These are phyloP conservation scores for Saururus chinensis DNA, from an alignment of 164 flowering plant species.

Conservation along the genomic window DNA sequence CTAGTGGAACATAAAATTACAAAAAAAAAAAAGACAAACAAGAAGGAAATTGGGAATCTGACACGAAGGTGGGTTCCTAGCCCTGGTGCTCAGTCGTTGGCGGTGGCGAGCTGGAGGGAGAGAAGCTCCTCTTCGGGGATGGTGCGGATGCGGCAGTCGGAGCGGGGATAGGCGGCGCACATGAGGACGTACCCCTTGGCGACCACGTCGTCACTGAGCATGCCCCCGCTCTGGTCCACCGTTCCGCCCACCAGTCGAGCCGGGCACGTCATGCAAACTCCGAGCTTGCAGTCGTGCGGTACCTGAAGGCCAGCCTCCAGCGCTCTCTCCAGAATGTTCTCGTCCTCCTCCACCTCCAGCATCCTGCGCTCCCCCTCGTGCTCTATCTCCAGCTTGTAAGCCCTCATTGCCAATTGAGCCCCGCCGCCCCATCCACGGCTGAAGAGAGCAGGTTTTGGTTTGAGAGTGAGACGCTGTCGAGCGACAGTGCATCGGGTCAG, in stretches of 20 bases:
- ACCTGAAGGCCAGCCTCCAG: conserved; percentile 60
- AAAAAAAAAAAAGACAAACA: neutral
- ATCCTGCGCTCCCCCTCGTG: conserved; percentile 54
- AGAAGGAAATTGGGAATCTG: neutral
- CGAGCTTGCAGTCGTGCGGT: conserved; percentile 95
- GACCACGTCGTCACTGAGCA: conserved; percentile 93
- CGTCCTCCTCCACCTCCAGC: conserved; percentile 77
- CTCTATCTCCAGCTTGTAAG: conserved; percentile 69
- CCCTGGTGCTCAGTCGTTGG: conserved; percentile 35
- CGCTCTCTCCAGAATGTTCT: conserved; percentile 71
- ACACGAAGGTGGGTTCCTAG: neutral
- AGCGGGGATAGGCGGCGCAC: conserved; percentile 69
- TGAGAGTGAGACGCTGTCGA: too few relatives aligned
- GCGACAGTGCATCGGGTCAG: too few relatives aligned
- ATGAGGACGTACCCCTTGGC: conserved; percentile 63
- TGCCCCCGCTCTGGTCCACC: conserved; percentile 93
- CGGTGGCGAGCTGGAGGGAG: conserved; percentile 81
- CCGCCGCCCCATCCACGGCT: too few relatives aligned
- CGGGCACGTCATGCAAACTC: conserved; percentile 99
- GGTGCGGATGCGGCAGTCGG: conserved; percentile 59
- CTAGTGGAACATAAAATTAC: too few relatives aligned
- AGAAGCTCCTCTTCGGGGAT: conserved; percentile 93
- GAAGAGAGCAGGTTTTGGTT: too few relatives aligned
- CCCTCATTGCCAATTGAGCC: too few relatives aligned
- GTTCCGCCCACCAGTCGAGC: conserved; percentile 62